Percentiles rank a stretch among this genome's conserved stretches.
These are phyloP conservation scores for Coniophora puteana DNA, from an alignment of 1,284 basidiomycete genomes.

Conservation along the genomic window DNA sequence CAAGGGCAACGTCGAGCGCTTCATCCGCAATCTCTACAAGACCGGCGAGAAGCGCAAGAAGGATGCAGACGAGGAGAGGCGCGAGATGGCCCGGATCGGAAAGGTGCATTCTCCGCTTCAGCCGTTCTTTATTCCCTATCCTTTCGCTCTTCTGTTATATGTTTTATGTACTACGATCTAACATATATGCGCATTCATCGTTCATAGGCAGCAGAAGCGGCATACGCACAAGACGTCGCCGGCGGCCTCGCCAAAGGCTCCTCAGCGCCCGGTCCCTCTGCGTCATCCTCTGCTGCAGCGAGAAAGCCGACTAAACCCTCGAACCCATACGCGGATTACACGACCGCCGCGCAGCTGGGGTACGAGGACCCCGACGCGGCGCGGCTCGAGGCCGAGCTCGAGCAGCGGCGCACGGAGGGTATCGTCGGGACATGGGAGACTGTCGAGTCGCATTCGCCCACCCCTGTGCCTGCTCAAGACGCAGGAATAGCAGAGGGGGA, in stretches of 20 bases:
- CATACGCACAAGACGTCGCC: slow-evolving; percentile 70
- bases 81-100: slow-evolving; percentile 86
- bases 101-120: slow-evolving; percentile 47
- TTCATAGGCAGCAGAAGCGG: slow-evolving; percentile 65
- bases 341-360: slow-evolving; percentile 81
- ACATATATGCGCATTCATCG: slow-evolving; percentile 4
- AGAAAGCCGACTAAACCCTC: slow-evolving; percentile 47
- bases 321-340: slow-evolving; percentile 82
- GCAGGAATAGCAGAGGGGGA: slow-evolving; percentile 34
- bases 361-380: slow-evolving; percentile 72
- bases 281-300: slow-evolving; percentile 37
- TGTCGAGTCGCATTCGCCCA: slow-evolving; percentile 41
- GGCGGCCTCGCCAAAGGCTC: slow-evolving; percentile 55
- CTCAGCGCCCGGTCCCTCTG: slow-evolving; percentile 34
- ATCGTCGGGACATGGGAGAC: slow-evolving; percentile 84
- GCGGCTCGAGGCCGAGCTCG: slow-evolving; percentile 51
- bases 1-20: slow-evolving; percentile 91
- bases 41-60: slow-evolving; percentile 85
- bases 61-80: slow-evolving; percentile 82
- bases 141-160: slow-evolving; percentile 1
- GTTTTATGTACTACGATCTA: slow-evolving; percentile 3
- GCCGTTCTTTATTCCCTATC: slow-evolving; percentile 6
- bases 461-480: slow-evolving; percentile 12
- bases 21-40: slow-evolving; percentile 91
- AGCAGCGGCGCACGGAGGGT: slow-evolving; percentile 61